Base-by-base conservation (phyloP, 2,329 filamentous ascomycete species). In the Aspergillus fijiensis region DNA sequence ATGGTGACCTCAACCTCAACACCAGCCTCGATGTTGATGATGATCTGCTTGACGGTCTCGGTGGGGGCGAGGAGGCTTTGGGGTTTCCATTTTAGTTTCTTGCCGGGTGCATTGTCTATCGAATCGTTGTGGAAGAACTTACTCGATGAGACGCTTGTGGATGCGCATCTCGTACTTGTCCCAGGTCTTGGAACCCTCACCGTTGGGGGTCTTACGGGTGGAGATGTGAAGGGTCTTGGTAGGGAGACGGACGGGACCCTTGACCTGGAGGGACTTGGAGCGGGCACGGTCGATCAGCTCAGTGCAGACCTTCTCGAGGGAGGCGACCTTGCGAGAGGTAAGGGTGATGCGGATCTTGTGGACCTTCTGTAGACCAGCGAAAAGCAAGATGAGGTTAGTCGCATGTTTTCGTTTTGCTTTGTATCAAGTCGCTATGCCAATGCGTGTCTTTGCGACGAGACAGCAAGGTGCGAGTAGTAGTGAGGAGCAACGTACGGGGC, bases 111-210 rank as follows among this genome's bases (percentile, higher is more conserved):
- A 4, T 35, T 35, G 33, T 16, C 14, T 4, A 19, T 45, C 7
- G 16, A n/a, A 45, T 45, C n/a, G 39, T 16, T 5, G 50, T 14
- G 50, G 57, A 52, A 55, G 47, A 49, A 85, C 87, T 74, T 79
- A 91, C 87, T 96, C 93, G 78, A 97, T 97, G 77, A 97, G 86
- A 74, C 93, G 90, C 90, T 97, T 97, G 88, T 97, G 92, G 80
- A 97, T 96, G 84, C 94, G 90, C 92, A 99, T 96, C 89, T 99
- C 94, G 82, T 86, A 99, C 81, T 86, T 89, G 81, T 98, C 95
- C 95, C 95, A 99, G 78, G 95, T 99, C 92, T 99, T 99, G 82
- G 90, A 96, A 84, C 95, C 95, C 88, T 99, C 95, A 90, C 95
- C 95, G 84, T 91, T 95, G 80, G 95, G 95, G 69, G 95, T 98